phyloP scores from a whole-genome alignment of 371 early-diverging fungal species.

The Mucor piriformis region DNA sequence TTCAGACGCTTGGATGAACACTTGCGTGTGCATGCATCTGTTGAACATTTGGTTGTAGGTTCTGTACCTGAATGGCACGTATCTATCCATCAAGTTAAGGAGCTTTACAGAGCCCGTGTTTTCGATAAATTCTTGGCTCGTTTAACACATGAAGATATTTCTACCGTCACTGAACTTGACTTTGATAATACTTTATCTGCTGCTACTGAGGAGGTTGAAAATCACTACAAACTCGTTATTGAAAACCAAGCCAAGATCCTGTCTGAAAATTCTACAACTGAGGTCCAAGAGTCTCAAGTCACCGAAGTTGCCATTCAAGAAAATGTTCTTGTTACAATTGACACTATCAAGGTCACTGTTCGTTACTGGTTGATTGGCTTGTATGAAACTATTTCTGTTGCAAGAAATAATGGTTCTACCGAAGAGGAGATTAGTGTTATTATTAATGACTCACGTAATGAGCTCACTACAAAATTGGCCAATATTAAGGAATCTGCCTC shows the following conservation, averaged over 20 bases:
- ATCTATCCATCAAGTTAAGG: constrained; percentile 38
- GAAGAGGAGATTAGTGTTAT: constrained; percentile 37
- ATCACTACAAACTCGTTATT: constrained; percentile 23
- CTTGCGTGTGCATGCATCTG: constrained; percentile 30
- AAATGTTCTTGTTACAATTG: constrained; percentile 28
- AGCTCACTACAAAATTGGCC: constrained; percentile 23
- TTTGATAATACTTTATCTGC: constrained; percentile 22
- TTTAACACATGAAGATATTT: constrained; percentile 17
- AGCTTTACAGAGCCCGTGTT: constrained; percentile 37
- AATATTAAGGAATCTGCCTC: constrained; percentile 17
- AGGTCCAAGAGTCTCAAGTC: neutral
- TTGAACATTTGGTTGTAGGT: constrained; percentile 25
- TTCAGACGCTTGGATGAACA: constrained; percentile 40
- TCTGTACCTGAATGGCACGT: constrained; percentile 34
- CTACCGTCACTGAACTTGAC: constrained; percentile 20
- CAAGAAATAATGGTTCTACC: constrained; percentile 34
- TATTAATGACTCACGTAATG: constrained; percentile 27
- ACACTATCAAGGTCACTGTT: constrained; percentile 37
- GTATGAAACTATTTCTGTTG: constrained; percentile 23
- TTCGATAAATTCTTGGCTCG: constrained; percentile 36
- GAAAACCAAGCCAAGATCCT: constrained; percentile 18
- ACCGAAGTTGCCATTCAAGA: constrained; percentile 15
- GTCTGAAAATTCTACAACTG: neutral
- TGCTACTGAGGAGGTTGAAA: constrained; percentile 31
- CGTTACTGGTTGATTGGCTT: constrained; percentile 37